Evolutionary conservation across 805 yeast genomes (phyloP).

Genomic region (Metschnikowia gelsemii): DNA sequence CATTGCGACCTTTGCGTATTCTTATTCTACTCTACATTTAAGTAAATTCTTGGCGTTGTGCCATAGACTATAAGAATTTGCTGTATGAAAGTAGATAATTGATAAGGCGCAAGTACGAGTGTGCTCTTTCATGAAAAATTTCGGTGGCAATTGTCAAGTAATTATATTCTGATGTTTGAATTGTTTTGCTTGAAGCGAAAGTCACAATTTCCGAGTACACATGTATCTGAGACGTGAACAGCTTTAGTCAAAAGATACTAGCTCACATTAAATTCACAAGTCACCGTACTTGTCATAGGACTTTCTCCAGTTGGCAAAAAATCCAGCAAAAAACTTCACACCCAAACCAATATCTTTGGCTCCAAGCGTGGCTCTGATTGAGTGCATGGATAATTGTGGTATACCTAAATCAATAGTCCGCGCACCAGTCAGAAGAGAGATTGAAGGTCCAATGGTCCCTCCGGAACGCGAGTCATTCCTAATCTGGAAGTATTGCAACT

Average conservation of each 20-base stretch:
- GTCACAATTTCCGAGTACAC: no score
- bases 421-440: slow-evolving; percentile 65
- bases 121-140: no score
- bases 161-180: background rate
- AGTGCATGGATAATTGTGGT: slow-evolving; percentile 84
- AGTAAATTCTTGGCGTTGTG: no score
- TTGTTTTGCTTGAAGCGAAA: no score
- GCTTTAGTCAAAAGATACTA: background rate
- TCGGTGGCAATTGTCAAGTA: background rate
- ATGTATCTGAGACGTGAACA: background rate
- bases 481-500: slow-evolving; percentile 79
- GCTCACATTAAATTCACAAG: slow-evolving; percentile 37
- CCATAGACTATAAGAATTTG: no score
- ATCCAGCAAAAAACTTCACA: slow-evolving; percentile 67
- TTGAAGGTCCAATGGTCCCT: slow-evolving; percentile 81
- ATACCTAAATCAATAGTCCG: slow-evolving; percentile 80
- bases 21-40: no score
- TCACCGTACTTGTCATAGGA: slow-evolving; percentile 55
- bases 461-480: slow-evolving; percentile 84
- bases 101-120: no score
- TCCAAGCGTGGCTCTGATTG: slow-evolving; percentile 79
- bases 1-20: no score
- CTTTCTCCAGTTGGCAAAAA: slow-evolving; percentile 64
- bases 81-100: no score
- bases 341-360: slow-evolving; percentile 75